phyloP scores from a whole-genome alignment of 2,329 filamentous ascomycete genomes.

The Xylariaceae sp. region DNA sequence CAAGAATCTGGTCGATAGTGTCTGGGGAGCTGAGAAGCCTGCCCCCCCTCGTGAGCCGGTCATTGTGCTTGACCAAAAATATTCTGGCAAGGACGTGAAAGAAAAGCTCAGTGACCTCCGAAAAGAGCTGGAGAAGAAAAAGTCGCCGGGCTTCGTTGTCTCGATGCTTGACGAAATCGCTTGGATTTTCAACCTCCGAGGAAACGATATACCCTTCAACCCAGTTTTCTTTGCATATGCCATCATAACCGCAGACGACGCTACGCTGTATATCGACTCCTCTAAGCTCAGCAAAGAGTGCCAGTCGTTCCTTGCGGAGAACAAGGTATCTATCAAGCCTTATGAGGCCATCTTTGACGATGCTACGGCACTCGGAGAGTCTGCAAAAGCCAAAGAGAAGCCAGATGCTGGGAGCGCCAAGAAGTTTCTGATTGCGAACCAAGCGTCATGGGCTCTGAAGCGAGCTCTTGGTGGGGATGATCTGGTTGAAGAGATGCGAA shows the following conservation, averaged over 20 bases:
- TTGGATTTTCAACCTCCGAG: slow-evolving; percentile 96
- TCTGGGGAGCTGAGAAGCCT: slow-evolving; percentile 76
- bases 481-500: slow-evolving; percentile 77
- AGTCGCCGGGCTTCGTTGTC: slow-evolving; percentile 77
- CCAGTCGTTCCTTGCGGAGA: slow-evolving; percentile 60
- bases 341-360: slow-evolving; percentile 79
- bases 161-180: slow-evolving; percentile 96
- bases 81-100: slow-evolving; percentile 73
- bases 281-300: slow-evolving; percentile 66
- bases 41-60: slow-evolving; percentile 68
- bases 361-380: slow-evolving; percentile 54
- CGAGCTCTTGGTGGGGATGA: slow-evolving; percentile 78
- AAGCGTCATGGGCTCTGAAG: slow-evolving; percentile 87
- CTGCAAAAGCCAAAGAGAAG: slow-evolving; percentile 25
- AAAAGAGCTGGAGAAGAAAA: slow-evolving; percentile 88
- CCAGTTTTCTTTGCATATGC: slow-evolving; percentile 98
- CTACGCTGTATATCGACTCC: slow-evolving; percentile 77
- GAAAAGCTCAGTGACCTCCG: slow-evolving; percentile 79
- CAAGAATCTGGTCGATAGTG: slow-evolving; percentile 79
- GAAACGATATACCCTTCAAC: slow-evolving; percentile 94
- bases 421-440: slow-evolving; percentile 82
- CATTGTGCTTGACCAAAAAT: slow-evolving; percentile 62
- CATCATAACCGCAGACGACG: slow-evolving; percentile 67
- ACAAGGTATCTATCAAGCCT: slow-evolving; percentile 66
- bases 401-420: slow-evolving; percentile 30